Base-by-base conservation (phyloP, 768 basidiomycete genomes). In the Suillus cothurnatus region DNA sequence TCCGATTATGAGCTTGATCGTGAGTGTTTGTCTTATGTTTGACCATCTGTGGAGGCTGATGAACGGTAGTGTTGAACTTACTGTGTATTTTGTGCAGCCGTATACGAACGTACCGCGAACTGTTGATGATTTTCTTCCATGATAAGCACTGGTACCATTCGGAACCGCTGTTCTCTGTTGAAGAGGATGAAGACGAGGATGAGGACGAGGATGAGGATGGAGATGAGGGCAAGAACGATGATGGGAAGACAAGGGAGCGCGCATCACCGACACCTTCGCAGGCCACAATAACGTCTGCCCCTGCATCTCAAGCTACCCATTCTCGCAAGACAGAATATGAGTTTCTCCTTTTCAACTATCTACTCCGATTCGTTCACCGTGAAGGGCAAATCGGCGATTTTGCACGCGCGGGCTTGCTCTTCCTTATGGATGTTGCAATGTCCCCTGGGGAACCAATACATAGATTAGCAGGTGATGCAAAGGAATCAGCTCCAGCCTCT, bases 91-190 rank as follows among this genome's bases (percentile, higher is more conserved):
- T 98, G 39, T 97, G 95, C 82, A 95, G 92, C 71, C 87, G 95
- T 53, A 97, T 99, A 73, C 85, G 93, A 63, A 92, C 92, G 36
- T 88, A 91, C 73, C 88, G 93, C 45, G 93, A 95, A 71, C 82
- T 99, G 2, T 86, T 99, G 45, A 92, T 97, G 86, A 97, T 99
- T 68, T 98, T 98, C 81, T 97, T 99, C 75, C 94, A 96, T 71
- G 95, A 97, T 74, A 95, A 93, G 72, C 88, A 93, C 69, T 93
- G 93, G 89, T 90, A 89, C 73, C 88, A 82, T 12, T 89, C 90
- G 7, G 89, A 93, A 67, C 88, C 91, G 12, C 73, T 93, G 50
- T 92, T 90, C 67, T 79, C 88, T 47, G 86, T 91, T 2, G 90
- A 92, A 67, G 88, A 88, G 45, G 89, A 90, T 0, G 91, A 91